A percentile compares a stretch with the other conserved stretches of the same genome.
These are phyloP conservation scores for Phytophthora foliorum DNA, from an alignment of 352 stramenopile species.

Conservation along the genomic window DNA sequence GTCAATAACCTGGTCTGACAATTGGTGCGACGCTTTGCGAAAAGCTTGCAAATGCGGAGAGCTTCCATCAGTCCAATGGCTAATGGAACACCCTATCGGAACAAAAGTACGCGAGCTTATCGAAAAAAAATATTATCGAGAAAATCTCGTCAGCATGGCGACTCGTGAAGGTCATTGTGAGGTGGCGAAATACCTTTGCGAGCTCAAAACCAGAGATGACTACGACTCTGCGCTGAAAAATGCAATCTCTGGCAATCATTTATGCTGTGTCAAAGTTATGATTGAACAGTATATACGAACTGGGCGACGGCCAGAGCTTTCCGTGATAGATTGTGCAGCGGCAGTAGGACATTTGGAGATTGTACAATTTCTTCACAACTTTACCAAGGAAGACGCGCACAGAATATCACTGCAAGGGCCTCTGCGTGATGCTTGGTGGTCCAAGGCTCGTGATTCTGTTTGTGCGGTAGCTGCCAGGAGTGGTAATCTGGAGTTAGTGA, in stretches of 20 bases:
- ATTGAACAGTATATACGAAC: neutral
- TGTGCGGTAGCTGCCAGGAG: neutral
- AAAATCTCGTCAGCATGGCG: slow-evolving; percentile 1
- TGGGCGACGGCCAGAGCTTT: neutral
- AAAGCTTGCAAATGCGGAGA: slow-evolving; percentile 5
- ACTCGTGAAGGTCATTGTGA: neutral
- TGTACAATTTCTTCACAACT: slow-evolving; percentile 1
- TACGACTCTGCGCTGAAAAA: neutral
- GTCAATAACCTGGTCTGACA: neutral
- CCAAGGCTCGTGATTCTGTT: neutral
- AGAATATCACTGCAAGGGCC: neutral
- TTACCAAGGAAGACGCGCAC: neutral
- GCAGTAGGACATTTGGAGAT: neutral
- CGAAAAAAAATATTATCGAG: neutral
- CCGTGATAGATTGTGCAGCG: neutral
- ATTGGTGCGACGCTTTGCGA: slow-evolving; percentile 6
- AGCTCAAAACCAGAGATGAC: neutral
- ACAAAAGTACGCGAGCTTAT: neutral
- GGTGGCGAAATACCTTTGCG: neutral
- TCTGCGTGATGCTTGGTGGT: slow-evolving; percentile 2
- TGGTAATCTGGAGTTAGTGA: neutral
- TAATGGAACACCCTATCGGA: slow-evolving; percentile 5
- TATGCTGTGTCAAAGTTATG: slow-evolving; percentile 2
- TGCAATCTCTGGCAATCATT: slow-evolving; percentile 2
- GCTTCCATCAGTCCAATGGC: slow-evolving; percentile 2